A percentile compares a stretch with the other conserved stretches of the same genome.
Conservation (phyloP, 768 basidiomycete genomes). For the Hypholoma sublateritium region DNA sequence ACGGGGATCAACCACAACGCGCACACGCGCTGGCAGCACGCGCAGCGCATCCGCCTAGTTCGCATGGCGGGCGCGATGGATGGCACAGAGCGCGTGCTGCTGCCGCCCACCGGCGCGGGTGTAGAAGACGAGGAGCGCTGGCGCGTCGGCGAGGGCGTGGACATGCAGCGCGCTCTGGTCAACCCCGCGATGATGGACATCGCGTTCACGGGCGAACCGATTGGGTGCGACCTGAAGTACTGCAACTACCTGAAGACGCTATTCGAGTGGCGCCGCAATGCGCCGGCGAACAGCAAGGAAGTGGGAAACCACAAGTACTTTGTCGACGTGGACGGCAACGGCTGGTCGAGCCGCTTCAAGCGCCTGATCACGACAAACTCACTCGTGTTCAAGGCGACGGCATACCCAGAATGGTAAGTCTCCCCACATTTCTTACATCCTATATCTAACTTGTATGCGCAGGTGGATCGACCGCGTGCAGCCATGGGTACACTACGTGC, state of each 20-base stretch:
- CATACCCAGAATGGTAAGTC: slow-evolving; percentile 66
- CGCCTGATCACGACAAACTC: slow-evolving; percentile 58
- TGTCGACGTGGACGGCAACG: slow-evolving; percentile 58
- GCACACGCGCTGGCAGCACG: slow-evolving; percentile 37
- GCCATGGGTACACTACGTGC: slow-evolving; percentile 76
- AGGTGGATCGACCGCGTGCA: slow-evolving; percentile 54
- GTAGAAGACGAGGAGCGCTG: slow-evolving; percentile 29
- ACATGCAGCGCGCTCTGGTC: slow-evolving; percentile 27
- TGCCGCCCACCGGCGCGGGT: slow-evolving; percentile 14
- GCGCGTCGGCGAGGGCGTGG: slow-evolving; percentile 11
- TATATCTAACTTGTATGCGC: not conserved
- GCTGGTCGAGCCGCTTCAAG: slow-evolving; percentile 66
- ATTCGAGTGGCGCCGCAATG: slow-evolving; percentile 47
- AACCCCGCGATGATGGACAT: slow-evolving; percentile 55
- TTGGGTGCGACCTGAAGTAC: slow-evolving; percentile 38
- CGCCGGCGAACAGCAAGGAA: slow-evolving; percentile 37
- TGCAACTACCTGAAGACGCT: slow-evolving; percentile 42
- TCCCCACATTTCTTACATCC: slow-evolving; percentile 3
- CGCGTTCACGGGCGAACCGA: slow-evolving; percentile 43
- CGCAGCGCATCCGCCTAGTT: slow-evolving; percentile 15
- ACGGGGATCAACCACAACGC: slow-evolving; percentile 57
- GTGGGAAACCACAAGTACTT: slow-evolving; percentile 61
- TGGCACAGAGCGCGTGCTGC: slow-evolving; percentile 23
- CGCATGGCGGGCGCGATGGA: slow-evolving; percentile 25
- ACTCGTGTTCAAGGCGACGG: slow-evolving; percentile 60